Evolutionary conservation across 202 grass and related monocot species (phyloP), one percentile per base, ranked within the genome.

Genomic region (Carex sylvatica): DNA sequence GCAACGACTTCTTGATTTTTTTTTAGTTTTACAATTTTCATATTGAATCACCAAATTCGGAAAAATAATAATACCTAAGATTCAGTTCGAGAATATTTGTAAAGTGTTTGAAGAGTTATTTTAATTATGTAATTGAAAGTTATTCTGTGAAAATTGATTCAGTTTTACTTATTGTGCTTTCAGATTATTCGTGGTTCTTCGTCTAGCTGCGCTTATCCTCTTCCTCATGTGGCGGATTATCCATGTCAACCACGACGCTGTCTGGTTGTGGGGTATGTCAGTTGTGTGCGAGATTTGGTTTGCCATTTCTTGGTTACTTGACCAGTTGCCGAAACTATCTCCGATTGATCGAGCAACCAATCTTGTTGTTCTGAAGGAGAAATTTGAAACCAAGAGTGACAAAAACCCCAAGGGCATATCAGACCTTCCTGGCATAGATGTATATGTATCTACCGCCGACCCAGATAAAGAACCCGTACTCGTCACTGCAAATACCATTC

Each of bases 181-280:
- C 40, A 97, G 94, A 87, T 86, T 94, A 16, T 77, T 97, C 61
- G 91, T 91, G 46, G 63, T 91, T 51, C 58, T 92, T 46, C 93
- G 94, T 75, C 63, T 97, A 70, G 30, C 81, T 81, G 86, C 86
- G 13, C 89, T 97, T 63, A 15, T 85, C 61, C 77, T 94, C 7
- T 97, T 94, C 82, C 93, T 97, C 54, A 30, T 80, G 65, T 97
- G 94, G 94, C 91, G 94, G 69, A 30, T 94, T 30, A 81, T 47
- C 30, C 88, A 94, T 54, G 88, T 86, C 12, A 80, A 94, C 0
- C 80, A 92, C 0, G 94, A 97, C 38, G 91, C 82, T 7, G 85
- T 94, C 78, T 97, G 91, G 88, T 86, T 97, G 11, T 97, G 94
- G 94, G 91, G 91, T 84, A 94, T 97, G 84, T 97, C 94, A 0